phyloP scores from a whole-genome alignment of 2,329 filamentous ascomycete species.

The Ophiostoma fasciatum region DNA sequence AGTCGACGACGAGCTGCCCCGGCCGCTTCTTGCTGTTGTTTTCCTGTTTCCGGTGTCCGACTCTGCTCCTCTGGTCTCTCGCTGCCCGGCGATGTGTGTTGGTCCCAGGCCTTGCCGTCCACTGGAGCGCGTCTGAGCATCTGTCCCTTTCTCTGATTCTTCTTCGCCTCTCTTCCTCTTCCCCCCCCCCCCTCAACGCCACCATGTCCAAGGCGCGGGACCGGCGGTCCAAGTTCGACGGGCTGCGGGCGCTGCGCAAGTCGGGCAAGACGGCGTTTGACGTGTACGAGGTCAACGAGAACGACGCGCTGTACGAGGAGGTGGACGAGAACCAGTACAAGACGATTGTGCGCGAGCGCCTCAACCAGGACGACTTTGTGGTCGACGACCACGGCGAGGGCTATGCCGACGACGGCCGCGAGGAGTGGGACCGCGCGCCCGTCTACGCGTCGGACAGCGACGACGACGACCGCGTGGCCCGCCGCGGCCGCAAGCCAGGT shows the following conservation, averaged over 20 bases:
- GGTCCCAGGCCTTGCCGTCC: no score
- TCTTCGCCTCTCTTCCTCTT: neutral
- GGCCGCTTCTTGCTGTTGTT: no score
- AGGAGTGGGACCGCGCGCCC: slow-evolving; percentile 71
- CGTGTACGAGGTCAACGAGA: slow-evolving; percentile 73
- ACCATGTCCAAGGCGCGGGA: slow-evolving; percentile 23
- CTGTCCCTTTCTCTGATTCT: neutral
- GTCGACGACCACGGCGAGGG: slow-evolving; percentile 97
- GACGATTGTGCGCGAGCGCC: slow-evolving; percentile 75
- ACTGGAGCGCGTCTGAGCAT: no score
- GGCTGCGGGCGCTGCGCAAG: slow-evolving; percentile 70
- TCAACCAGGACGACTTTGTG: slow-evolving; percentile 94
- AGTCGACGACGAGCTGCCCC: no score
- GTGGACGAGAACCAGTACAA: slow-evolving; percentile 97
- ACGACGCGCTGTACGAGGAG: slow-evolving; percentile 79
- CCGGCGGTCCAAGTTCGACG: slow-evolving; percentile 46
- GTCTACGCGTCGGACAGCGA: slow-evolving; percentile 64
- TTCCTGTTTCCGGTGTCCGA: no score
- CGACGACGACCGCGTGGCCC: slow-evolving; percentile 43
- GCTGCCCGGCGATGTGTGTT: no score
- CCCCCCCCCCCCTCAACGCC: neutral
- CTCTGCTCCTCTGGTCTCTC: no score
- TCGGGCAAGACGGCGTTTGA: slow-evolving; percentile 85
- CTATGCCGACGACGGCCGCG: slow-evolving; percentile 89
- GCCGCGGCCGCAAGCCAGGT: slow-evolving; percentile 39